phyloP scores from a whole-genome alignment of 495 filamentous ascomycete species.

The Penicillium simplicissimum region DNA sequence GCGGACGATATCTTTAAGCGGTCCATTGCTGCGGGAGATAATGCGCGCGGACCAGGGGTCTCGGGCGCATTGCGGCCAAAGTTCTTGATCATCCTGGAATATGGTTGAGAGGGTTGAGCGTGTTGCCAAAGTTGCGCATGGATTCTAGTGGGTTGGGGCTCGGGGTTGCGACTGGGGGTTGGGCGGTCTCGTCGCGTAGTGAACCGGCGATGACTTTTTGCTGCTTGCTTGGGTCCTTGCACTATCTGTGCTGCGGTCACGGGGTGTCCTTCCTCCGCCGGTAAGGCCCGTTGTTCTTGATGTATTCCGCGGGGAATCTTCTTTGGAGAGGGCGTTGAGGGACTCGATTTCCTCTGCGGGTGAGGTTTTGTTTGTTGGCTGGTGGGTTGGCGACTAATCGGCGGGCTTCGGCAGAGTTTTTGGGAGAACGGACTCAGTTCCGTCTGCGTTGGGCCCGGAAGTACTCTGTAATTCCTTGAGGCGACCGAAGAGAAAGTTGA shows the following conservation, averaged over 20 bases:
- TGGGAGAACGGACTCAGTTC: slow-evolving; percentile 57
- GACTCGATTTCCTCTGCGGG: slow-evolving; percentile 48
- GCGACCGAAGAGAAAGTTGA: slow-evolving; percentile 90
- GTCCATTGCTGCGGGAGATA: slow-evolving; percentile 35
- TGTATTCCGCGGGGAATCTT: slow-evolving; percentile 33
- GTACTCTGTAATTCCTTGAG: slow-evolving; percentile 64
- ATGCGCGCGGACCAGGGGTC: slow-evolving; percentile 22
- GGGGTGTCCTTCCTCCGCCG: slow-evolving; percentile 57
- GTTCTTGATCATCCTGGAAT: slow-evolving; percentile 72
- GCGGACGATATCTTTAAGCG: slow-evolving; percentile 31
- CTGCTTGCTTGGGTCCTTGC: slow-evolving; percentile 55
- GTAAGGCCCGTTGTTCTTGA: slow-evolving; percentile 55
- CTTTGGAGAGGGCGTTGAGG: slow-evolving; percentile 43
- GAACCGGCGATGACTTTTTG: slow-evolving; percentile 28
- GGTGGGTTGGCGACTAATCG: slow-evolving; percentile 73
- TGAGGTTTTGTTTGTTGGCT: slow-evolving; percentile 54
- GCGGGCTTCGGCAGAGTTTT: slow-evolving; percentile 91
- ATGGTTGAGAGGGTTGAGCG: slow-evolving; percentile 81
- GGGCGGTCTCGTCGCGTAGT: slow-evolving; percentile 30
- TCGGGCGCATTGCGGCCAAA: slow-evolving; percentile 66
- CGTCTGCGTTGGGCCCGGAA: slow-evolving; percentile 46
- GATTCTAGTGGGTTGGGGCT: slow-evolving; percentile 67
- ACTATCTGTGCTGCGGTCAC: slow-evolving; percentile 80
- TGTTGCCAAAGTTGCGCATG: slow-evolving; percentile 79
- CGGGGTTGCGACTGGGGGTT: slow-evolving; percentile 24